A percentile compares a stretch with the other conserved stretches of the same genome.
phyloP scores from a whole-genome alignment of 1,284 basidiomycete genomes.

The Anthracocystis panici-leucophaei region DNA sequence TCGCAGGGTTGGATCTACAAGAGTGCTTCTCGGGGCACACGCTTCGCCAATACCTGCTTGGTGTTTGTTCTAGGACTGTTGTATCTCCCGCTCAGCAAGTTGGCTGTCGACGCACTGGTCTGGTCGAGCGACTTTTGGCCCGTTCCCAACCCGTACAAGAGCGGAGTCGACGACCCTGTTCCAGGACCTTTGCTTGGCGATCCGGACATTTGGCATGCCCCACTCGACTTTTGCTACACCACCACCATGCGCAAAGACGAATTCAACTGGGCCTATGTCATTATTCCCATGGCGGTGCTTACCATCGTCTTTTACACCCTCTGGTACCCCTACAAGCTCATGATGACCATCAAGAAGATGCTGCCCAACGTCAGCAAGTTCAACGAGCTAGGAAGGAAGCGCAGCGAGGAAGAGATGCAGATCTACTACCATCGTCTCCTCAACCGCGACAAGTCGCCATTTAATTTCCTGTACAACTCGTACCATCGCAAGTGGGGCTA shows the following conservation, averaged over 20 bases:
- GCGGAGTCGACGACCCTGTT: constrained; percentile 70
- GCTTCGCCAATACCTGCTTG: constrained; percentile 55
- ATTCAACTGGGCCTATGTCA: constrained; percentile 78
- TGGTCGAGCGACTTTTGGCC: constrained; percentile 66
- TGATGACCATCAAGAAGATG: constrained; percentile 74
- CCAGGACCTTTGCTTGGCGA: constrained; percentile 72
- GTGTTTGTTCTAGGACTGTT: constrained; percentile 57
- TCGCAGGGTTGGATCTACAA: constrained; percentile 61
- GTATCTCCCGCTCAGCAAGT: constrained; percentile 65
- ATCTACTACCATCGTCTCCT: constrained; percentile 80
- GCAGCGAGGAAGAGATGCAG: constrained; percentile 76
- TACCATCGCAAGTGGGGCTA: constrained; percentile 71
- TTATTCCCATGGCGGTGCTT: constrained; percentile 75
- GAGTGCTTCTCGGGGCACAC: constrained; percentile 51
- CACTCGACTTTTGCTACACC: constrained; percentile 80
- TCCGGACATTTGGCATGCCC: constrained; percentile 72
- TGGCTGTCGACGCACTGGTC: constrained; percentile 60
- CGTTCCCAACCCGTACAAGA: constrained; percentile 75
- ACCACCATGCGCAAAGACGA: constrained; percentile 77
- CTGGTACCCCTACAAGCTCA: constrained; percentile 79
- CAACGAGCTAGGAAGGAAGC: constrained; percentile 78
- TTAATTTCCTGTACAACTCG: constrained; percentile 78
- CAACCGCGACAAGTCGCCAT: constrained; percentile 77
- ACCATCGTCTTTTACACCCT: constrained; percentile 77
- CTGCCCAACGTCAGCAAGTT: constrained; percentile 78